Base-by-base conservation (phyloP, 2,329 filamentous ascomycete genomes). In the Pseudocercospora ulei region DNA sequence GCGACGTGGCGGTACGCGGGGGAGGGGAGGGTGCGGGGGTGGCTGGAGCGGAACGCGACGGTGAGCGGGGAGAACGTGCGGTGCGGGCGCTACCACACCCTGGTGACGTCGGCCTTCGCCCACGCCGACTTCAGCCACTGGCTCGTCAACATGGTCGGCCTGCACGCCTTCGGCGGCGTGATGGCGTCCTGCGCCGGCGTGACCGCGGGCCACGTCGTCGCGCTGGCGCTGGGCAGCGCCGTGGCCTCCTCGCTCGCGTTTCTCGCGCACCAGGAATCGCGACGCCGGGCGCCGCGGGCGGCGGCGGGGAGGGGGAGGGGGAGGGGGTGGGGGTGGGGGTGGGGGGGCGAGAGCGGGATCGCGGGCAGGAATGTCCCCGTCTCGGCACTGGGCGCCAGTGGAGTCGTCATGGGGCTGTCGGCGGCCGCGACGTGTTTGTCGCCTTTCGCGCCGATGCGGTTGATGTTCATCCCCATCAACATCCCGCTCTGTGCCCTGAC, bases 401-500 rank as follows among this genome's bases (percentile, higher is more conserved):
- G 65, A 1, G 49, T 58, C 0, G 55, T 67, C 12, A 62, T 61
- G 54, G 66, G 65, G 3, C 33, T 66, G 8, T 58, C 54, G 2
- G 56, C 57, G 5, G 58, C 60, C 2, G 60, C 62, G 2, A 61
- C 66, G 8, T 61, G 58, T 43, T 41, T 67, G 25, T 43, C 54
- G 26, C 67, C 66, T 0, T 53, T 39, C 3, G 26, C 50, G 1
- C 52, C 43, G 11, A 55, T 67, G 28, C 8, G 38, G 2, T 20
- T 68, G 3, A 57, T 63, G 39, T 57, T 62, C 4, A 55, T 67
- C 8, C 51, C 55, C 0, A 36, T 67, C 7, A 54, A 58, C 0
- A 42, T 64, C 5, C 67, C 66, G 6, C 50, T 69, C 14, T 66
- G 59, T 56, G 47, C 51, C 0, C 19, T 63, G 12, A 58, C 61